Conservation (phyloP, 257 asterid species). For the Paraleonurus japonicus region DNA sequence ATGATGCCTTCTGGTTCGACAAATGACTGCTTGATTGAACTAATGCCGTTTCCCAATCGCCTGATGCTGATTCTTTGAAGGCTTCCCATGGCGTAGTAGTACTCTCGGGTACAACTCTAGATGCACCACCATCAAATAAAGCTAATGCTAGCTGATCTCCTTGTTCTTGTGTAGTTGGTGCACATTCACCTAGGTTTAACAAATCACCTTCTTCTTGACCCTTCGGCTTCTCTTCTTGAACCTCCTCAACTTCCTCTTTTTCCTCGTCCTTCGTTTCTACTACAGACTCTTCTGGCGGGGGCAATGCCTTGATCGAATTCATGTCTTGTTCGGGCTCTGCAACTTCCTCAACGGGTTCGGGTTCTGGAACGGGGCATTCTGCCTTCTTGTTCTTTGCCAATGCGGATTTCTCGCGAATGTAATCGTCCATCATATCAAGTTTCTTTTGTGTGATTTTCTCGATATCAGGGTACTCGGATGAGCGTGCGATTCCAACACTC, state of each 20-base stretch:
- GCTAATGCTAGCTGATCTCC: conserved; percentile 78
- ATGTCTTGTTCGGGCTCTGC: conserved; percentile 55
- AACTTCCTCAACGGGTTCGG: conserved; percentile 23
- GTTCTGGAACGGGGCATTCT: conserved; percentile 30
- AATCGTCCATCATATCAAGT: conserved; percentile 87
- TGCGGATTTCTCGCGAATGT: conserved; percentile 56
- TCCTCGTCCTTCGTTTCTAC: conserved; percentile 32
- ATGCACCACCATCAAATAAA: conserved; percentile 55
- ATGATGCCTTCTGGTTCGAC: conserved; percentile 58
- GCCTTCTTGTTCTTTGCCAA: conserved; percentile 31
- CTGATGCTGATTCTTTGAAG: conserved; percentile 50
- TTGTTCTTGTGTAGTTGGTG: conserved; percentile 55
- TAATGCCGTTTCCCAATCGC: conserved; percentile 83
- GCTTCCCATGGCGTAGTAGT: conserved; percentile 76
- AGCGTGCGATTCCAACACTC: conserved; percentile 57
- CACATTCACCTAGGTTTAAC: conserved; percentile 62
- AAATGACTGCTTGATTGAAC: conserved; percentile 74
- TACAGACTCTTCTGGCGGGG: conserved; percentile 60
- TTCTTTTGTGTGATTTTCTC: conserved; percentile 69
- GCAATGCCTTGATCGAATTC: conserved; percentile 68
- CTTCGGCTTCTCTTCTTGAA: conserved; percentile 29
- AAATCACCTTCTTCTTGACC: conserved; percentile 59
- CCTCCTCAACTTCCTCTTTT: conserved; percentile 24
- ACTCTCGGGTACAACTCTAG: conserved; percentile 30
- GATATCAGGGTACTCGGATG: conserved; percentile 80